phyloP scores from a whole-genome alignment of 2,329 filamentous ascomycete species.

The Ophiostoma angusticollis region DNA sequence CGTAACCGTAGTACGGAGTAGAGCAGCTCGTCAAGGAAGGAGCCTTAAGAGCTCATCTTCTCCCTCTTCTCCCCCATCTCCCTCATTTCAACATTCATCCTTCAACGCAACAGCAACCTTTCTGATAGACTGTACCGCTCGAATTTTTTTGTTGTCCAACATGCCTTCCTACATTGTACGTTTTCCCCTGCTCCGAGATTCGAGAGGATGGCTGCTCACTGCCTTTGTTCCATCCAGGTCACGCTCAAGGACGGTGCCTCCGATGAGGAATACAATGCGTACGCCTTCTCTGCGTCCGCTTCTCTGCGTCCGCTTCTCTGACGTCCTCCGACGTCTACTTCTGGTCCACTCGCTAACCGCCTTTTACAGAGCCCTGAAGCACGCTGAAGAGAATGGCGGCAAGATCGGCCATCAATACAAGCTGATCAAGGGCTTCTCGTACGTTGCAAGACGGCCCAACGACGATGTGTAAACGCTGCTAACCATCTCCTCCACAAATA shows the following conservation, averaged over 20 bases:
- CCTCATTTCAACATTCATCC: neutral
- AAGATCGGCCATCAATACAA: conserved; percentile 73
- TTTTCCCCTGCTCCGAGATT: neutral
- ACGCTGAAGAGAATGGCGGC: conserved; percentile 63
- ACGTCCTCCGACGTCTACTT: too few relatives aligned
- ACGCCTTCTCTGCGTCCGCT: too few relatives aligned
- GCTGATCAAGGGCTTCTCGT: conserved; percentile 90
- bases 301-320: too few relatives aligned
- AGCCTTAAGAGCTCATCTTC: too few relatives aligned
- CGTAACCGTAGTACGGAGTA: too few relatives aligned
- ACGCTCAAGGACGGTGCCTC: conserved; percentile 63
- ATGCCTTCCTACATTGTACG: conserved; percentile 17
- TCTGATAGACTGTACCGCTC: neutral
- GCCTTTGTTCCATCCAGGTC: conserved; percentile 39
- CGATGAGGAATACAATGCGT: conserved; percentile 33
- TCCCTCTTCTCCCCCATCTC: neutral
- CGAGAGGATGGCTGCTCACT: too few relatives aligned
- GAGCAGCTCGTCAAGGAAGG: too few relatives aligned
- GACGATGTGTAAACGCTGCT: too few relatives aligned
- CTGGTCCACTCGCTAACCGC: neutral
- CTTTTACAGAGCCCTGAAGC: conserved; percentile 56
- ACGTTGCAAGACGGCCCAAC: too few relatives aligned
- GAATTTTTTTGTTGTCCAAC: neutral
- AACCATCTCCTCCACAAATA: conserved; percentile 26
- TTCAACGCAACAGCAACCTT: too few relatives aligned